Percentiles rank a stretch among this genome's conserved stretches.
These are phyloP conservation scores for Alternaria triticina DNA, from an alignment of 2,329 filamentous ascomycete species.

Conservation along the genomic window DNA sequence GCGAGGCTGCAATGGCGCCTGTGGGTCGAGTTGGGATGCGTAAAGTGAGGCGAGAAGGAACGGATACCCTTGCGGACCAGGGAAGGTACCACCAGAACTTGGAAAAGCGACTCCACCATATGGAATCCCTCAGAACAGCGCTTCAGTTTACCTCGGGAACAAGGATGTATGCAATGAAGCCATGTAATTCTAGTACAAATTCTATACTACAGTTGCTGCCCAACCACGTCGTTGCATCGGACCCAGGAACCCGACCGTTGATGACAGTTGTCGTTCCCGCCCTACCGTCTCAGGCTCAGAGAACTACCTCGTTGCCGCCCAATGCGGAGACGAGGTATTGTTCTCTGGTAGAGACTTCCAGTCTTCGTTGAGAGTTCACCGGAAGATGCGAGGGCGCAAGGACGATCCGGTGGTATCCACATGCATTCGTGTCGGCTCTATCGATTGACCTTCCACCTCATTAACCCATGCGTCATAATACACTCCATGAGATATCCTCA, in stretches of 20 bases:
- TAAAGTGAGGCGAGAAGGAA: conserved; percentile 23
- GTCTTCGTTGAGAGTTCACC: conserved; percentile 20
- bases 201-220: conserved; percentile 33
- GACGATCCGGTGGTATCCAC: conserved; percentile 26
- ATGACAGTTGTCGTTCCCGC: conserved; percentile 28
- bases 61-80: conserved; percentile 12
- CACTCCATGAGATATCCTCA: conserved; percentile 27
- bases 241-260: conserved; percentile 20
- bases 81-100: not conserved
- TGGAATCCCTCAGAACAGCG: conserved; percentile 1
- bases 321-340: conserved; percentile 14
- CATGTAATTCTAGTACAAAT: conserved; percentile 24
- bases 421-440: conserved; percentile 23
- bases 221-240: conserved; percentile 17
- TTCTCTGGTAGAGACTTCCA: conserved; percentile 16
- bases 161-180: conserved; percentile 19
- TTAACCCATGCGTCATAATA: conserved; percentile 36
- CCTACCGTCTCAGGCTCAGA: conserved; percentile 22
- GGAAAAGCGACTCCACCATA: conserved; percentile 13
- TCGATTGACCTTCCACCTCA: conserved; percentile 22
- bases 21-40: conserved; percentile 4
- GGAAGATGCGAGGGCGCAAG: conserved; percentile 16
- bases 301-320: conserved; percentile 26
- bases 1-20: conserved; percentile 21
- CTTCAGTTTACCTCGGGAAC: conserved; percentile 2